These are phyloP conservation scores for Exophiala aquamarina DNA, from an alignment of 2,329 filamentous ascomycete species.

Conservation along the genomic window DNA sequence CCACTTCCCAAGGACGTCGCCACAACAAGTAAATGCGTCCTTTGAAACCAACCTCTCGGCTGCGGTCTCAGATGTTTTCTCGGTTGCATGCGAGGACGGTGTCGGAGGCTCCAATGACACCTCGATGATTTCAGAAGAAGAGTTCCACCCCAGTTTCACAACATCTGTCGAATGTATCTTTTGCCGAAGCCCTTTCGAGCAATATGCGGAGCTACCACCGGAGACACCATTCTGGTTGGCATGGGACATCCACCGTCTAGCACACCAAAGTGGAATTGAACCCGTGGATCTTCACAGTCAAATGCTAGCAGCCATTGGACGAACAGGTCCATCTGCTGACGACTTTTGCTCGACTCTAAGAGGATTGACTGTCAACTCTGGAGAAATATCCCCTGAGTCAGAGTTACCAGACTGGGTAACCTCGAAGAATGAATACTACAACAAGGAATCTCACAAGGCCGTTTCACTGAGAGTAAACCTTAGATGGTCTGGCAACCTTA, in stretches of 20 bases:
- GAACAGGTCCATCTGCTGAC: no score
- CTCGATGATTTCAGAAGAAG: no score
- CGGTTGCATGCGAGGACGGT: no score
- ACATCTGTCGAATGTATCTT: conserved; percentile 32
- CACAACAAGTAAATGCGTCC: no score
- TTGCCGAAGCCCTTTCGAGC: conserved; percentile 43
- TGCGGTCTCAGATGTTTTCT: no score
- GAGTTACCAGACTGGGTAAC: conserved; percentile 2
- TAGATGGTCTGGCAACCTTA: conserved; percentile 37
- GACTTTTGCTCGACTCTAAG: neutral
- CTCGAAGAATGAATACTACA: conserved; percentile 7
- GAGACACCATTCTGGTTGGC: conserved; percentile 14
- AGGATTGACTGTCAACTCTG: neutral
- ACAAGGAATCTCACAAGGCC: conserved; percentile 31
- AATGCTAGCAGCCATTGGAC: neutral
- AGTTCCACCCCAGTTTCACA: no score
- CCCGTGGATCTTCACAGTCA: conserved; percentile 11
- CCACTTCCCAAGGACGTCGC: no score
- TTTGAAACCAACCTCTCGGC: no score
- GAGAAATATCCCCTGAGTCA: no score
- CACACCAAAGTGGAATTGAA: neutral
- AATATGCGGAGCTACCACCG: conserved; percentile 4
- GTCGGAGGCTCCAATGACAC: no score
- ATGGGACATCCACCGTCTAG: conserved; percentile 19
- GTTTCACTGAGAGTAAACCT: conserved; percentile 43